These are phyloP conservation scores for Hypoxylon rickii DNA, from an alignment of 495 filamentous ascomycete genomes.

Conservation along the genomic window DNA sequence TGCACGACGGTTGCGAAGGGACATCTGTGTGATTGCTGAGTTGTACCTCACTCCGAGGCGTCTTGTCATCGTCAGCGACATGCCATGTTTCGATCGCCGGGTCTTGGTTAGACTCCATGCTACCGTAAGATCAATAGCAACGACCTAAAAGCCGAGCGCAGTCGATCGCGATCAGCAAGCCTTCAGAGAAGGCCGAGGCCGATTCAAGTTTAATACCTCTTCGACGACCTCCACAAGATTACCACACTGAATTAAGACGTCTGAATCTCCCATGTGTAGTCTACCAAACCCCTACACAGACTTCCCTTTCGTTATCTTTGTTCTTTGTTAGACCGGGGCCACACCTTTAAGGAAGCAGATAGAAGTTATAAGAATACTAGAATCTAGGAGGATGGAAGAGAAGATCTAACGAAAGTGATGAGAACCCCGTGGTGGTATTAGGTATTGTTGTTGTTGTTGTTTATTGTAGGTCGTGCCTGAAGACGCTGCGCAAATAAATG, in stretches of 20 bases:
- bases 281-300: background rate
- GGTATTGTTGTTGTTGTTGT: too few relatives aligned
- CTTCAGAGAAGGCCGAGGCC: background rate
- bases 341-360: too few relatives aligned
- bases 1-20: slow-evolving; percentile 1
- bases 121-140: slow-evolving; percentile 6
- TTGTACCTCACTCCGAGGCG: slow-evolving; percentile 1
- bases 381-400: too few relatives aligned
- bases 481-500: too few relatives aligned
- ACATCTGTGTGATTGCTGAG: slow-evolving; percentile 1
- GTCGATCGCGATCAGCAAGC: background rate
- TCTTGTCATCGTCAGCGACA: background rate
- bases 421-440: too few relatives aligned
- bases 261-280: slow-evolving; percentile 1
- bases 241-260: slow-evolving; percentile 2
- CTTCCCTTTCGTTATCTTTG: background rate
- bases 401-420: too few relatives aligned
- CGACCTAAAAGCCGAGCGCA: slow-evolving; percentile 27
- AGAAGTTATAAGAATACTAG: too few relatives aligned
- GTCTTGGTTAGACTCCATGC: slow-evolving; percentile 24
- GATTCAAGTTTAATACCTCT: background rate
- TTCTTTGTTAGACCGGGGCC: slow-evolving; percentile 9
- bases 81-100: background rate
- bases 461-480: too few relatives aligned
- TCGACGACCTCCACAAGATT: slow-evolving; percentile 1